Base-by-base conservation (phyloP, 805 yeast genomes). In the Saccharomycopsis selenospora region DNA sequence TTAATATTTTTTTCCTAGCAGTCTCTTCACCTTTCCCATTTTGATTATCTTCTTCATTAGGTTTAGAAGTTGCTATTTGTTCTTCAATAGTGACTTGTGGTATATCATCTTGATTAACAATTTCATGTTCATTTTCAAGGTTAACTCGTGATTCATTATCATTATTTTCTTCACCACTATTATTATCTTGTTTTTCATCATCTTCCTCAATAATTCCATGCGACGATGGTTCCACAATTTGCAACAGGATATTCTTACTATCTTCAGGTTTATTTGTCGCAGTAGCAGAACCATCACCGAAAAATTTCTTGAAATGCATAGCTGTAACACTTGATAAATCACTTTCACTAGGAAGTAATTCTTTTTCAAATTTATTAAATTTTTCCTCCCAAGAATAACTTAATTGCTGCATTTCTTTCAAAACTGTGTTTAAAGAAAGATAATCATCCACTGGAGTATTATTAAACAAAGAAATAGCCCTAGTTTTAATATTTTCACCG, bases 301-400 rank as follows among this genome's bases (percentile, higher is more conserved):
- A 52, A 29, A 52, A 50, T 18, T 50, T 52, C 30, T 33, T 47
- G 25, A 52, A 45, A 25, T 52, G 55, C 23, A 52, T 46, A 14
- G 53, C 55, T 26, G 99, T 90, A 40, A 93, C 85, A 54, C 87
- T 73, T 3, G 95, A 81, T 56, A 93, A 85, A 71, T 93, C 99
- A 58, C 82, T 86, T 62, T 93, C 98, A 6, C 95, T 80, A 1
- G 98, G 98, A 51, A 91, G 73, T 60, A 76, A 93, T 18, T 73
- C 72, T 40, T 74, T 73, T 51, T 86, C 97, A 66, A 93, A 91
- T 5, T 78, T 84, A 30, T 78, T 73, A 58, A 93, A 89, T 49
- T 83, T 95, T 20, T 65, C 57, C 64, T 91, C 96, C 98, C 98
- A 93, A 36, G 71, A 76, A 20, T 87, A 89, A 2, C 95, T 90